Base-by-base conservation (phyloP, 1,284 basidiomycete species). In the Ustilago sp. region DNA sequence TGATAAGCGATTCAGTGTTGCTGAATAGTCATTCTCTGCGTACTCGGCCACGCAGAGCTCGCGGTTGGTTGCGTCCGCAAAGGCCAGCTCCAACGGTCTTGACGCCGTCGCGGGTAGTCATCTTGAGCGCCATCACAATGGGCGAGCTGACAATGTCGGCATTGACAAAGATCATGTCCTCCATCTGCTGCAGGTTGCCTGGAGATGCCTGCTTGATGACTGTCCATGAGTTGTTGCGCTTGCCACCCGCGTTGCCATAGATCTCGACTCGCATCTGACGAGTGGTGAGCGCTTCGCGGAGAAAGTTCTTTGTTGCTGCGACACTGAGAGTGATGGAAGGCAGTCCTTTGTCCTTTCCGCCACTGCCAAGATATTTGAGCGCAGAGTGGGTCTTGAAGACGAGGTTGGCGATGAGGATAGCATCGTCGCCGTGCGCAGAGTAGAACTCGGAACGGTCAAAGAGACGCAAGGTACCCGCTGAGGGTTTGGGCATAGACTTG, bases 221-320 rank as follows among this genome's bases (percentile, higher is more conserved):
- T 35, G 88, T 88, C 82, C 52, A 77, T 89, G 86, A 17, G 89
- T 90, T 84, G 92, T 93, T 87, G 92, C 94, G 11, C 91, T 91
- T 63, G 53, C 84, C 81, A 90, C 90, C 0, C 90, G 90, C 88
- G 28, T 79, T 79, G 47, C 63, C 13, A 79, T 80, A 86, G 61
- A 99, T 97, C 87, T 99, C 94, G n/a, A 99, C 90, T 38, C 93
- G 90, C 80, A 99, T 90, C 87, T 99, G 96, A 85, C 91, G 92
- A 19, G 90, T 88, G 2, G 96, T 98, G 62, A 99, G 87, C 1
- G 94, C 94, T 62, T 99, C 95, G 51, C 97, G 88, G 54, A 99
- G 87, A 77, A 98, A 92, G 47, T 89, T 89, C 81, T 94, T 93
- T 0, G 95, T 94, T n/a, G 94, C 91, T 28, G 90, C 91, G 57